Conservation (phyloP, 495 filamentous ascomycete genomes). For the Bryoglossum gracile region DNA sequence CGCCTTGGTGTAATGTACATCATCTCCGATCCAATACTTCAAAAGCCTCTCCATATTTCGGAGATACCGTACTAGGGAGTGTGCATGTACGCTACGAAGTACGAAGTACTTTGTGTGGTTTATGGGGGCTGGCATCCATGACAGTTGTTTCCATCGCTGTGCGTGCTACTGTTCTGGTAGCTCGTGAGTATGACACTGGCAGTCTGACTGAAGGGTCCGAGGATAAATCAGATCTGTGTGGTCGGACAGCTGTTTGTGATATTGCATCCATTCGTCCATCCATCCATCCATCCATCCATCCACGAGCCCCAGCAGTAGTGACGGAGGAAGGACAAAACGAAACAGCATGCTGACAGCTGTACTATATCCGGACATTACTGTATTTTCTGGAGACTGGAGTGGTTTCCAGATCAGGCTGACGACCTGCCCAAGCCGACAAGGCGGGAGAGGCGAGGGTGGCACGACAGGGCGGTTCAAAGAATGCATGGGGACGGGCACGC, state of each 20-base stretch:
- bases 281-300: no score
- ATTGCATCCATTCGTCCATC: no score
- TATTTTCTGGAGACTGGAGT: not conserved
- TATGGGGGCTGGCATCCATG: constrained; percentile 13
- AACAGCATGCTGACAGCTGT: constrained; percentile 9
- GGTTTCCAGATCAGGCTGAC: no score
- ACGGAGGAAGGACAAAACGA: no score
- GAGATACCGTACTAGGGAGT: not conserved
- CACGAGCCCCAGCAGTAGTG: no score
- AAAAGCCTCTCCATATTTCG: not conserved
- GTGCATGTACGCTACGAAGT: no score
- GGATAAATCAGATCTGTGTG: not conserved
- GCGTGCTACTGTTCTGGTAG: not conserved
- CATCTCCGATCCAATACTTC: constrained; percentile 14
- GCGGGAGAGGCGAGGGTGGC: no score
- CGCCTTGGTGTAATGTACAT: constrained; percentile 21
- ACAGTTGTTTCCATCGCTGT: constrained; percentile 1
- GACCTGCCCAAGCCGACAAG: no score
- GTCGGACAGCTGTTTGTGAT: not conserved
- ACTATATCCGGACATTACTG: not conserved
- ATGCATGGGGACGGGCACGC: no score
- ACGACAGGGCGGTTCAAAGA: no score
- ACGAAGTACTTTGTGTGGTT: constrained; percentile 1
- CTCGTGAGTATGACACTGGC: not conserved
- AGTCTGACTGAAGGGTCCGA: not conserved